Conservation (phyloP, 495 filamentous ascomycete genomes). For the Hypomontagnella monticulosa region DNA sequence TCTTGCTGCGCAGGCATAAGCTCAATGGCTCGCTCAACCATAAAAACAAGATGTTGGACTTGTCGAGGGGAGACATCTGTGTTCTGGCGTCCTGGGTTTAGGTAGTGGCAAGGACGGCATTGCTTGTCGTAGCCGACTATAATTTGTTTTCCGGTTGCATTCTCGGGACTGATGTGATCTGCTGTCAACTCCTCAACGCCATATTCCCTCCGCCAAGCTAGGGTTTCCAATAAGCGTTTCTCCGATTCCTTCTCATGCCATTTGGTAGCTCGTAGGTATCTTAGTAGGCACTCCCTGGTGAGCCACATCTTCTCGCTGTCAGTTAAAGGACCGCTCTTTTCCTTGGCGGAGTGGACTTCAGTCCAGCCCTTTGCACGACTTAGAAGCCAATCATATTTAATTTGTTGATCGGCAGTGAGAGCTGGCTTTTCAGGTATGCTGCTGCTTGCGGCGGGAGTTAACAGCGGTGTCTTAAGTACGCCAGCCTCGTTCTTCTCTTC, state of each 20-base stretch:
- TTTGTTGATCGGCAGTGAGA: constrained; percentile 79
- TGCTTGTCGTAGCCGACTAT: constrained; percentile 87
- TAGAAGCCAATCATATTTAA: constrained; percentile 82
- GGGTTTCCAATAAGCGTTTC: constrained; percentile 78
- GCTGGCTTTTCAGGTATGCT: constrained; percentile 61
- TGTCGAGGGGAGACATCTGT: constrained; percentile 90
- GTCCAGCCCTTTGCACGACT: constrained; percentile 73
- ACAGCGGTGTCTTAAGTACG: constrained; percentile 75
- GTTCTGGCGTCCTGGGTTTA: constrained; percentile 90
- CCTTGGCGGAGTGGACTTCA: constrained; percentile 71
- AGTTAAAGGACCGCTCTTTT: constrained; percentile 71
- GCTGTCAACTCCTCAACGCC: constrained; percentile 75
- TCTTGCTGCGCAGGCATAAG: constrained; percentile 88
- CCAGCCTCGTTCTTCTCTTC: constrained; percentile 53
- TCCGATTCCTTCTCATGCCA: constrained; percentile 82
- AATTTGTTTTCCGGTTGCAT: constrained; percentile 95
- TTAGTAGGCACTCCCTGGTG: constrained; percentile 88
- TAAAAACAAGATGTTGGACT: constrained; percentile 92
- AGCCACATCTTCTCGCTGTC: constrained; percentile 89
- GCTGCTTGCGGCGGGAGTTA: constrained; percentile 64
- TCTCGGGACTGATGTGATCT: constrained; percentile 88
- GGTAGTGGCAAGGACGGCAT: constrained; percentile 84
- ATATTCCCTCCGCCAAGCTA: constrained; percentile 91
- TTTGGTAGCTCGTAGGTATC: constrained; percentile 92
- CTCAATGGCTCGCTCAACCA: constrained; percentile 90